Evolutionary conservation across 2,329 filamentous ascomycete species (phyloP).

Genomic region (Huntiella savannae): DNA sequence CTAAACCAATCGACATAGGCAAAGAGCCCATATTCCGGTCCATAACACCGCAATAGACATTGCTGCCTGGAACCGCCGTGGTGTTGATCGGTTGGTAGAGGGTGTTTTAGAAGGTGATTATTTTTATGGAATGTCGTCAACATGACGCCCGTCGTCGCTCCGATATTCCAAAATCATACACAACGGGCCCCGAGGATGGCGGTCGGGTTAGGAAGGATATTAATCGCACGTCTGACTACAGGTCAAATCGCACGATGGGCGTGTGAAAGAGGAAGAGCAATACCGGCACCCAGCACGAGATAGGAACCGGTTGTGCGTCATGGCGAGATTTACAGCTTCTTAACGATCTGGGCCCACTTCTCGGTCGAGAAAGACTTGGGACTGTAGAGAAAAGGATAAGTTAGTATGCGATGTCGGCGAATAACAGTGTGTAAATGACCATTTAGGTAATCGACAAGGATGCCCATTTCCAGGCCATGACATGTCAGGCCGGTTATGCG

Average conservation of each 20-base stretch:
- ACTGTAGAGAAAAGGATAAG: constrained; percentile 13
- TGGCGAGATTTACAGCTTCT: constrained; percentile 53
- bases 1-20: background rate
- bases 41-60: too few relatives aligned
- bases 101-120: constrained; percentile 10
- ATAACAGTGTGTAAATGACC: too few relatives aligned
- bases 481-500: too few relatives aligned
- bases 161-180: constrained; percentile 9
- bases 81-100: background rate
- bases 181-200: constrained; percentile 7
- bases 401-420: constrained; percentile 8
- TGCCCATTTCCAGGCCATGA: too few relatives aligned
- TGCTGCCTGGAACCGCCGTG: too few relatives aligned
- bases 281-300: background rate
- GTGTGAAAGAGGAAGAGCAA: background rate
- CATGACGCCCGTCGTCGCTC: constrained; percentile 9
- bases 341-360: constrained; percentile 84
- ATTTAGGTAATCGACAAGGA: too few relatives aligned
- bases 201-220: constrained; percentile 5
- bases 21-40: too few relatives aligned
- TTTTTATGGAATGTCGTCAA: constrained; percentile 7
- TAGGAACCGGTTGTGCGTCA: background rate
- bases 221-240: background rate
- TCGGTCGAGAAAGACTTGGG: constrained; percentile 98
- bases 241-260: background rate